These are phyloP conservation scores for Euphorbia peplus DNA, from an alignment of 345 rosid species.

Conservation along the genomic window DNA sequence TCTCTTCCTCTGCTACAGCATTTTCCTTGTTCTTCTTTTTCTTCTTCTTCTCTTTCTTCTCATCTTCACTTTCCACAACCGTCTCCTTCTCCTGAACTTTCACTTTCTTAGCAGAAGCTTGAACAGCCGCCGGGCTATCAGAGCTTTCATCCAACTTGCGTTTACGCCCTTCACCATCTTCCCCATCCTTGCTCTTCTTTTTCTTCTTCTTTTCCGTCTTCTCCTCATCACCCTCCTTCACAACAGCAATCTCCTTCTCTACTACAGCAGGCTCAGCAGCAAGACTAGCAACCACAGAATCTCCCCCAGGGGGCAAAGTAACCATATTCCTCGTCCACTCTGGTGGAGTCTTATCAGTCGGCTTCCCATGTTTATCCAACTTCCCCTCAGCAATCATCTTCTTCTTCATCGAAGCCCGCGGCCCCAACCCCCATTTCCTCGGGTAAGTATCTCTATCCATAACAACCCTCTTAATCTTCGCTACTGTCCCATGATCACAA, in stretches of 20 bases:
- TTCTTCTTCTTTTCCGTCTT: constrained; percentile 34
- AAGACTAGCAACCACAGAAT: constrained; percentile 59
- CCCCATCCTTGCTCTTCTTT: constrained; percentile 29
- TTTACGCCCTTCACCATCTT: constrained; percentile 44
- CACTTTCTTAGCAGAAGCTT: constrained; percentile 50
- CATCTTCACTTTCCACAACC: constrained; percentile 37
- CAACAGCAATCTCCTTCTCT: constrained; percentile 25
- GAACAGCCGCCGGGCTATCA: constrained; percentile 38
- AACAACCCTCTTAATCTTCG: constrained; percentile 93
- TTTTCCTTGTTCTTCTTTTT: constrained; percentile 49
- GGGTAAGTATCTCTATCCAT: constrained; percentile 99
- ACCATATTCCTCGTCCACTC: constrained; percentile 80
- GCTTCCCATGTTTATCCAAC: constrained; percentile 85
- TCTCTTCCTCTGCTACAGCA: constrained; percentile 31
- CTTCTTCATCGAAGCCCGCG: constrained; percentile 84
- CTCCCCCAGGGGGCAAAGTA: constrained; percentile 62
- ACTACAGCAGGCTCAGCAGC: constrained; percentile 51
- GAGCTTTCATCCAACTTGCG: constrained; percentile 48
- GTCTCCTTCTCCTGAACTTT: constrained; percentile 32
- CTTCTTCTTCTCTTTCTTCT: constrained; percentile 54
- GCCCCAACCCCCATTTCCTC: constrained; percentile 95
- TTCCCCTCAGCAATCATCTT: constrained; percentile 75
- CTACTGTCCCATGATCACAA: constrained; percentile 94
- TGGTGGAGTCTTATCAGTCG: constrained; percentile 66
- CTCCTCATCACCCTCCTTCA: constrained; percentile 14